Conservation (phyloP, 257 asterid genomes). For the Solanum bulbocastanum region DNA sequence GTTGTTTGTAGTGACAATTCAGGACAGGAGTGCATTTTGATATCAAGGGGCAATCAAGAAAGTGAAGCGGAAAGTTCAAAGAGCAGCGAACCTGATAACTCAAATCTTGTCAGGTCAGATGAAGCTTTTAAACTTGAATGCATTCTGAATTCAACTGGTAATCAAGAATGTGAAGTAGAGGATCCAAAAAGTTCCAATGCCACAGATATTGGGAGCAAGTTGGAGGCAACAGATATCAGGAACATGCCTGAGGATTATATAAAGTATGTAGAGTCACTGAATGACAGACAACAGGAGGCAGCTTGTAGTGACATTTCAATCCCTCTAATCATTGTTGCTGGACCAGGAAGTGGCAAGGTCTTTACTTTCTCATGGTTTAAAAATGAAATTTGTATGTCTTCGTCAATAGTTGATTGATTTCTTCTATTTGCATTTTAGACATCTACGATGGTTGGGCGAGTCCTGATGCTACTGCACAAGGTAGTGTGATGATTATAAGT, state of each 20-base stretch:
- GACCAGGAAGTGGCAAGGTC: slow-evolving; percentile 99
- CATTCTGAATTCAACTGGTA: slow-evolving; percentile 11
- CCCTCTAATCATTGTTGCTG: slow-evolving; percentile 92
- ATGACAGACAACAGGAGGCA: slow-evolving; percentile 88
- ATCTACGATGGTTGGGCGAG: slow-evolving; percentile 99
- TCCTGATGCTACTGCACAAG: slow-evolving; percentile 69
- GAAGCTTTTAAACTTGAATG: slow-evolving; percentile 20
- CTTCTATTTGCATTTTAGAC: slow-evolving; percentile 46
- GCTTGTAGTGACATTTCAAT: slow-evolving; percentile 78
- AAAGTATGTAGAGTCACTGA: slow-evolving; percentile 55
- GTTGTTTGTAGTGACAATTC: neutral
- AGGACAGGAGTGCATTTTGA: neutral
- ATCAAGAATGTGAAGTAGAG: slow-evolving; percentile 15
- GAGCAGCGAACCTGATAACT: neutral
- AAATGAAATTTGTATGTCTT: slow-evolving; percentile 3
- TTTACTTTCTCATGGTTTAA: slow-evolving; percentile 6
- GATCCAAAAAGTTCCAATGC: slow-evolving; percentile 15
- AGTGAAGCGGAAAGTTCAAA: neutral
- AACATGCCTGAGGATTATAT: slow-evolving; percentile 76
- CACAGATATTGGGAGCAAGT: slow-evolving; percentile 34
- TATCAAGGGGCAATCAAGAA: neutral
- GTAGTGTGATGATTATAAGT: slow-evolving; percentile 19
- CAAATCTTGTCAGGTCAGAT: slow-evolving; percentile 8
- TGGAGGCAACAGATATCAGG: slow-evolving; percentile 28
- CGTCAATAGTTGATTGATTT: slow-evolving; percentile 10